phyloP scores from a whole-genome alignment of 1,284 basidiomycete species.

The Coniferiporia weirii region DNA sequence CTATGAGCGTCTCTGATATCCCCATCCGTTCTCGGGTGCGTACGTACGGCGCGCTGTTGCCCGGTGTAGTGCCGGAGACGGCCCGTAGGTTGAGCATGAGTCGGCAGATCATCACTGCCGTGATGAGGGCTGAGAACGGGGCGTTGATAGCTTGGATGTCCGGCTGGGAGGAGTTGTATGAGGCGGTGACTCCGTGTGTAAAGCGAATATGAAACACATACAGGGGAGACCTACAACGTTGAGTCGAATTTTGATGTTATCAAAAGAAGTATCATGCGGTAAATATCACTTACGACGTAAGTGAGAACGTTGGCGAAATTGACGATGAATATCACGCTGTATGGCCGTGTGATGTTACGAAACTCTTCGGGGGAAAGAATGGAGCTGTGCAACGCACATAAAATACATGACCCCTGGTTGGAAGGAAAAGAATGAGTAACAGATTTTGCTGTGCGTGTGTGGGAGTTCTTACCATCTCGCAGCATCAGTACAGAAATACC shows the following conservation, averaged over 20 bases:
- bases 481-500: not conserved
- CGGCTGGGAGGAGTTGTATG: not conserved
- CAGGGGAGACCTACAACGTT: not conserved
- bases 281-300: not conserved
- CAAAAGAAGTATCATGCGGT: not conserved
- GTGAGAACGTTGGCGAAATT: slow-evolving; percentile 7
- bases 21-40: not conserved
- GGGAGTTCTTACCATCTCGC: not conserved
- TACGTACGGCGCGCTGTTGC: not conserved
- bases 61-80: not conserved
- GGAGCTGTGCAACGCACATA: not conserved
- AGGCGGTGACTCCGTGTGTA: not conserved
- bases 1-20: not conserved
- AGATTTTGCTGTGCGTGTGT: not conserved
- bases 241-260: not conserved
- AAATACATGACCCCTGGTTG: not conserved
- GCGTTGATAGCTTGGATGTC: slow-evolving; percentile 11
- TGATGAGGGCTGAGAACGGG: slow-evolving; percentile 6
- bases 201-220: not conserved
- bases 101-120: slow-evolving; percentile 8
- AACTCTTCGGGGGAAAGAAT: not conserved
- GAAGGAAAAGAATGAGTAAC: not conserved
- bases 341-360: not conserved
- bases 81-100: slow-evolving; percentile 8
- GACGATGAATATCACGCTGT: slow-evolving; percentile 6